Percentiles rank a stretch among this genome's conserved stretches.
These are phyloP conservation scores for Acephala macrosclerotiorum DNA, from an alignment of 2,329 filamentous ascomycete genomes.

Conservation along the genomic window DNA sequence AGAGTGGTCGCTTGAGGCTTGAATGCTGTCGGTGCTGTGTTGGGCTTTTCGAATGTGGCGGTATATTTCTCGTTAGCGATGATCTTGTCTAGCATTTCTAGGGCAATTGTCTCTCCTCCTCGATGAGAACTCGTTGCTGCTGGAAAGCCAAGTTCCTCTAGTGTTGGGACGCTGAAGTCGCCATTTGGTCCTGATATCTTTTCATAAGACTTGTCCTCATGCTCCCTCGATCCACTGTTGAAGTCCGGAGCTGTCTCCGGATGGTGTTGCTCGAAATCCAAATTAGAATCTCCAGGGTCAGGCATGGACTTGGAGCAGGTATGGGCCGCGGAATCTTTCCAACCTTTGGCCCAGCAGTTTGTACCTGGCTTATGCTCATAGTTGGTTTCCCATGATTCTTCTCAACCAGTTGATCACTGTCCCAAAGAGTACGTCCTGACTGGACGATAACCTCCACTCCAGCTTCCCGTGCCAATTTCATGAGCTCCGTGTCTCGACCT, in stretches of 20 bases:
- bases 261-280: slow-evolving; percentile 64
- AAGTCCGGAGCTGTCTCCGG: slow-evolving; percentile 62
- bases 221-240: slow-evolving; percentile 62
- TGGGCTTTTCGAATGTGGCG: slow-evolving; percentile 78
- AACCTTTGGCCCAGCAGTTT: slow-evolving; percentile 67
- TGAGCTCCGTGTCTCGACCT: slow-evolving; percentile 67
- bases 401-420: slow-evolving; percentile 73
- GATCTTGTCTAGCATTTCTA: slow-evolving; percentile 64
- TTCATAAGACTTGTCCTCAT: slow-evolving; percentile 63
- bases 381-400: slow-evolving; percentile 73
- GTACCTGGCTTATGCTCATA: slow-evolving; percentile 75
- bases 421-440: slow-evolving; percentile 74
- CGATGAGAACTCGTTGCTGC: slow-evolving; percentile 72
- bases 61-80: slow-evolving; percentile 70
- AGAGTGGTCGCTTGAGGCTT: slow-evolving; percentile 76
- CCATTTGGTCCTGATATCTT: slow-evolving; percentile 70
- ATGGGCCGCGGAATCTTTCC: slow-evolving; percentile 69
- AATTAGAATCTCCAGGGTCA: slow-evolving; percentile 67
- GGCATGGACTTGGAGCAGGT: slow-evolving; percentile 65
- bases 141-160: slow-evolving; percentile 74
- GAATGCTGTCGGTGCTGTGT: slow-evolving; percentile 77
- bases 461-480: slow-evolving; percentile 64
- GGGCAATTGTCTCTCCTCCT: slow-evolving; percentile 73
- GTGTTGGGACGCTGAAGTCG: slow-evolving; percentile 74
- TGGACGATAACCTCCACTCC: slow-evolving; percentile 73